A percentile compares a stretch with the other conserved stretches of the same genome.
phyloP scores from a whole-genome alignment of 768 basidiomycete species.

The Mycena vulgaris region DNA sequence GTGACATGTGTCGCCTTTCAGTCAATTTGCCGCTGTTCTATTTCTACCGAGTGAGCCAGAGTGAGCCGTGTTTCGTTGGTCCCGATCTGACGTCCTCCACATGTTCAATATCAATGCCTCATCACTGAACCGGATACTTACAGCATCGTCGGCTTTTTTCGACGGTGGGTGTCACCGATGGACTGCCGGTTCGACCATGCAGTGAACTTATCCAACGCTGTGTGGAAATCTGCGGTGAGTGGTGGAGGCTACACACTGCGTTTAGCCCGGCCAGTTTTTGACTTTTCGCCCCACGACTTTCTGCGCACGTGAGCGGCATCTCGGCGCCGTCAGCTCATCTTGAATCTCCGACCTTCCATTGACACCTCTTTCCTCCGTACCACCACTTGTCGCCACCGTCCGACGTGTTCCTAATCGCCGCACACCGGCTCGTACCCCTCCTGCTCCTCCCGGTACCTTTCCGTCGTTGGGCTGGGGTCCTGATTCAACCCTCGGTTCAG shows the following conservation, averaged over 20 bases:
- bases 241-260: conserved; percentile 6
- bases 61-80: not conserved
- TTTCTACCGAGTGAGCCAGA: not conserved
- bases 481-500: too few species aligned
- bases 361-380: too few species aligned
- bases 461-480: too few species aligned
- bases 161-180: conserved; percentile 11
- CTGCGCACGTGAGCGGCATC: too few species aligned
- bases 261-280: too few species aligned
- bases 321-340: too few species aligned
- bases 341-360: too few species aligned
- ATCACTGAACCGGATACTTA: conserved; percentile 9
- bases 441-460: too few species aligned
- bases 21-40: not conserved
- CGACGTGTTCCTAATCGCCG: too few species aligned
- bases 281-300: too few species aligned
- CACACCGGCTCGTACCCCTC: too few species aligned
- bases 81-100: conserved; percentile 3
- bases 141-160: conserved; percentile 11
- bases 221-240: conserved; percentile 10
- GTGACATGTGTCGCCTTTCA: not conserved
- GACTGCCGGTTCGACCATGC: conserved; percentile 10
- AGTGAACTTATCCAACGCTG: not conserved
- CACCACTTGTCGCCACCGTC: too few species aligned
- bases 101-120: conserved; percentile 20